phyloP scores from a whole-genome alignment of 2,329 filamentous ascomycete species.

The Stagonosporopsis tanaceti region DNA sequence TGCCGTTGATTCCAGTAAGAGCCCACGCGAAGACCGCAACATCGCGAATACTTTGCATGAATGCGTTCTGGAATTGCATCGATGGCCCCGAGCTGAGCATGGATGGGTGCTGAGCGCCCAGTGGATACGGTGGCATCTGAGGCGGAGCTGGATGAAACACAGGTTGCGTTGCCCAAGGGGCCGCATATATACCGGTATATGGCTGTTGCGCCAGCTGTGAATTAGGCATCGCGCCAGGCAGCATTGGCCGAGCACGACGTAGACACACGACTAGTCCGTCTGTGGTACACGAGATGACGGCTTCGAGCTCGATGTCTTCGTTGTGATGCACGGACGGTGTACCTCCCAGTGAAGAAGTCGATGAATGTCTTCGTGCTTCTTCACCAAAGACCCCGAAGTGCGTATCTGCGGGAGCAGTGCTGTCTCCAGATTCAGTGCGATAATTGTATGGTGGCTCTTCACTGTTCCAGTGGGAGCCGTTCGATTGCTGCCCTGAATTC shows the following conservation, averaged over 20 bases:
- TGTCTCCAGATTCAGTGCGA: constrained; percentile 57
- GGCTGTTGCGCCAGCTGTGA: constrained; percentile 31
- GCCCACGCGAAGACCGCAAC: constrained; percentile 91
- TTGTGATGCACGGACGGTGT: constrained; percentile 37
- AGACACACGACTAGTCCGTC: constrained; percentile 86
- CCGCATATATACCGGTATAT: constrained; percentile 72
- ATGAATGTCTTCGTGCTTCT: constrained; percentile 33
- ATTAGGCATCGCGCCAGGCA: constrained; percentile 57
- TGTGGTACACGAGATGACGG: constrained; percentile 89
- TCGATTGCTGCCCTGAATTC: constrained; percentile 19
- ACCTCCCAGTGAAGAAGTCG: constrained; percentile 35
- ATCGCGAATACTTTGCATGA: constrained; percentile 83
- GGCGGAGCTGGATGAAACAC: constrained; percentile 57
- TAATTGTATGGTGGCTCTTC: constrained; percentile 30
- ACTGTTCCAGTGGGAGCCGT: constrained; percentile 25
- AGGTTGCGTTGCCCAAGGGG: constrained; percentile 78
- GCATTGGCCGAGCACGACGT: constrained; percentile 74
- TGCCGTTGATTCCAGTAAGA: constrained; percentile 80
- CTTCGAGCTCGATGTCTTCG: constrained; percentile 75
- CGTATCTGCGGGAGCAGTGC: constrained; percentile 51
- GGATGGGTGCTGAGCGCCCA: constrained; percentile 46
- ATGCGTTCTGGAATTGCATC: constrained; percentile 57
- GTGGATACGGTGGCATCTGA: constrained; percentile 46
- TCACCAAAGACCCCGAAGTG: constrained; percentile 41
- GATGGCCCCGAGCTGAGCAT: constrained; percentile 61